Base-by-base conservation (phyloP, 345 rosid genomes). In the Linum trigynum region DNA sequence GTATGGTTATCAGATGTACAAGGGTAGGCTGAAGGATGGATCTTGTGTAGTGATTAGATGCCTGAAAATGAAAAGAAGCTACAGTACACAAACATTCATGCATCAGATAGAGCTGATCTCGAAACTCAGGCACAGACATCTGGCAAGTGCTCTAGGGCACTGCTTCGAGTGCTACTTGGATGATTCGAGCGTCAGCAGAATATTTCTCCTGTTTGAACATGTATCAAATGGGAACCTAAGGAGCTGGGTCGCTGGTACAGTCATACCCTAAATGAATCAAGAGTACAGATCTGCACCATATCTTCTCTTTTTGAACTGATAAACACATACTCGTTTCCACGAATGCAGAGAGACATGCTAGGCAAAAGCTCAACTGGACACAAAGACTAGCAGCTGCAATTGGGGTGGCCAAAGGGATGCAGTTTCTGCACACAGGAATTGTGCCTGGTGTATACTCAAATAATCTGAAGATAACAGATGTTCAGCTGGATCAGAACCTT, bases 151-250 rank as follows among this genome's bases (percentile, higher is more conserved):
- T 38, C 83, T 94, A 7, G 99, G 99, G 38, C 96, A 94, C 72
- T 87, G 96, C 80, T 90, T 94, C 36, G 97, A 86, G 58, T 90
- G 89, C 77, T 90, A 94, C 82, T 81, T 89, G 71, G 96, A 90
- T 69, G 95, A 94, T 76, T 88, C 97, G 39, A 88, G 88, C 32
- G 92, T 94, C 76, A 90, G 96, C 82, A 88, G 96, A 84, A 81
- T 87, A 73, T 94, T 94, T 71, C 83, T 86, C 12, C 77, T 90
- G 40, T 90, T 94, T 8, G 97, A 94, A 80, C 85, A 86, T 57
- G 95, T 90, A 64, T 91, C 88, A 57, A 90, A 88, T 67, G 97
- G 96, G 66, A 87, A 80, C 8, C 79, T 94, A 64, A 83, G 96
- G 72, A 83, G 83, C 81, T 88, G 99, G 96, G 78, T 88, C 60